Evolutionary conservation across 1,284 basidiomycete species (phyloP), one percentile per base, ranked within the genome.

Genomic region (Tranzscheliella williamsii): DNA sequence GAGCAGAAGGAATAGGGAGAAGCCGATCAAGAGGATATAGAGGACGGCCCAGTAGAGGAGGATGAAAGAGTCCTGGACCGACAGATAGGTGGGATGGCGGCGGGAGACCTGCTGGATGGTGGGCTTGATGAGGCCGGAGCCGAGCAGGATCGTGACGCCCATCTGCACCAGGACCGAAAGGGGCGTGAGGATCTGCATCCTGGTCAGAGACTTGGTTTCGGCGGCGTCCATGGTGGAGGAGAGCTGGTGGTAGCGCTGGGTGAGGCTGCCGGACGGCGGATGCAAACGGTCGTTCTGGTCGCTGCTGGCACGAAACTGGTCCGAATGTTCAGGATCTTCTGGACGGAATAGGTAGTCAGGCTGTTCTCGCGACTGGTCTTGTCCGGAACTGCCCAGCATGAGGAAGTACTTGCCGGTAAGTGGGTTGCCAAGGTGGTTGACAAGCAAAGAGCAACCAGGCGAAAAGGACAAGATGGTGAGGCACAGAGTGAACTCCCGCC

Each of bases 1-100:
- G 2, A 87, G 63, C 0, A 89, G 83, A 5, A 93, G 81, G 13
- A 91, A 79, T 3, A 90, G 65, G 52, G 90, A 92, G 70, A 91
- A 90, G 0, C 88, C 90, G 40, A 92, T 82, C 75, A 88, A 85
- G 1, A 83, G 51, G 2, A 74, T 48, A 53, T 78, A 81, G 4
- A 80, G 55, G n/a, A 80, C 34, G 3, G 76, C 78, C 50, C 89
- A 82, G 76, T 90, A 93, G 7, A 84, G 71, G 0, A 83, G 84
- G 8, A 91, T 82, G 56, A 89, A 81, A 2, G 79, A 78, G 0
- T 83, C 81, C 23, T 84, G 82, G 0, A 90, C 89, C 0, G 88
- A 86, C 34, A 93, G 82, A 6, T 88, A 81, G 0, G 89, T 87
- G 0, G 86, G 86, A 70, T 87, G 83, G 23, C 44, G 42, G 36